Evolutionary conservation across 2,329 filamentous ascomycete species (phyloP).

Genomic region (Fusarium pseudograminearum): DNA sequence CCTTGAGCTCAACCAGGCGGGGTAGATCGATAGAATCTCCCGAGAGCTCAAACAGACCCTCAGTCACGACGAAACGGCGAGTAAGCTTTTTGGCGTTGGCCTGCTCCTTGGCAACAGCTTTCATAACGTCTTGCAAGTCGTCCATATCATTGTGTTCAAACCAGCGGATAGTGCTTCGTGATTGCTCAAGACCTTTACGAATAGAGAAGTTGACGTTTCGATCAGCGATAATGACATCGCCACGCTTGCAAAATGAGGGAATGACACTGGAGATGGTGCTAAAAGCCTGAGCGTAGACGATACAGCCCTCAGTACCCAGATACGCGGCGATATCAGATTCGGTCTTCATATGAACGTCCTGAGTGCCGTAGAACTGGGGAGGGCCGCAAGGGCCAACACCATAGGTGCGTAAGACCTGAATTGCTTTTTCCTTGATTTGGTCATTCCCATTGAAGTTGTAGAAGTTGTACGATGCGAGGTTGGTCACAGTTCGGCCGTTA

Average conservation of each 20-base stretch:
- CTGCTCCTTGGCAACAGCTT: slow-evolving; percentile 89
- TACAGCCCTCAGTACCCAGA: slow-evolving; percentile 87
- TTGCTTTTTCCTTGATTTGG: slow-evolving; percentile 91
- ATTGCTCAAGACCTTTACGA: slow-evolving; percentile 93
- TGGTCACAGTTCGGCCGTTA: slow-evolving; percentile 90
- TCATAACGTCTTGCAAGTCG: slow-evolving; percentile 87
- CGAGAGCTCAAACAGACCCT: slow-evolving; percentile 91
- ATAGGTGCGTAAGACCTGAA: slow-evolving; percentile 92
- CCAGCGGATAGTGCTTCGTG: slow-evolving; percentile 90
- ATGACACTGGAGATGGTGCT: slow-evolving; percentile 98
- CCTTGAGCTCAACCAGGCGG: slow-evolving; percentile 91
- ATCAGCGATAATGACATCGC: slow-evolving; percentile 96
- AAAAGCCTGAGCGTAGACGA: slow-evolving; percentile 96
- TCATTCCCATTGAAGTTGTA: slow-evolving; percentile 98
- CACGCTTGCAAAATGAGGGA: slow-evolving; percentile 95
- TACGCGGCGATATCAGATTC: slow-evolving; percentile 94
- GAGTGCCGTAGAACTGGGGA: slow-evolving; percentile 97
- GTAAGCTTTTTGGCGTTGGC: slow-evolving; percentile 86
- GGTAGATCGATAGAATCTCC: slow-evolving; percentile 89
- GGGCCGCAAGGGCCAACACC: slow-evolving; percentile 97
- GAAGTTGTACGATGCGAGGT: slow-evolving; percentile 95
- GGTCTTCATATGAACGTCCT: slow-evolving; percentile 97
- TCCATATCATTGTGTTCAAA: slow-evolving; percentile 97
- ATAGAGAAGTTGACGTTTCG: slow-evolving; percentile 93
- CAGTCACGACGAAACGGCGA: slow-evolving; percentile 93